Evolutionary conservation across 352 stramenopile species (phyloP), one percentile per base, ranked within the genome.

Genomic region (Phytophthora sansomeana): DNA sequence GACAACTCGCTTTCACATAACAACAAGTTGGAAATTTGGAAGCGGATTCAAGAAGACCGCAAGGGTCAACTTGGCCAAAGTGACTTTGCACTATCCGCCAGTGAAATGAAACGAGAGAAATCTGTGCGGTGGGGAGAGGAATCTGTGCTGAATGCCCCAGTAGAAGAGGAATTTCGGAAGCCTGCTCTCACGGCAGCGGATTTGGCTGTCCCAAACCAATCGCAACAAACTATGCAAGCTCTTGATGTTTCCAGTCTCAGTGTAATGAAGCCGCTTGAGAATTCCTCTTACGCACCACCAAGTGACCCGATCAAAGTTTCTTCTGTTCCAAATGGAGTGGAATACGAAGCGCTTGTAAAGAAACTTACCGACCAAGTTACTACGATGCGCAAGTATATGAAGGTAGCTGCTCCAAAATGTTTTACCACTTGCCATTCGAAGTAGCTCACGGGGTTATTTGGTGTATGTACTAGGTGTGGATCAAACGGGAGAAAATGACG

Each of bases 321-420:
- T 6, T 30, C 19, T 46, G 8, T 50, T 32, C 63, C 24, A 32
- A 39, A 43, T 48, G 19, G 19, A 46, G 17, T 16, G 6, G 67
- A 66, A 8, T 51, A 62, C 30, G 58, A 73, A 17, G 47, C 30
- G 1, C 44, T 68, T 5, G n/a, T 58, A 32, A 69, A 65, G 24
- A 72, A 57, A 42, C 63, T 92, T 2, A 72, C 69, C 5, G 80
- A 89, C 4, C 81, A 92, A 52, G 57, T 91, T 14, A 33, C 51
- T 0, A 72, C 69, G 13, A 86, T 92, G 67, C 80, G 83, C 66
- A 90, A 90, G 55, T 92, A 91, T 63, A 83, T 90, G 56, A 92
- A 90, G 35, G 83, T 88, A 58, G 16, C 2, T 21, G 2, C 24
- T 29, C 21, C 1, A 41, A 6, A 13, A 42, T 26, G 21, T 6